Evolutionary conservation across 2,329 filamentous ascomycete species (phyloP).

Genomic region (Colletotrichum spaethianum): DNA sequence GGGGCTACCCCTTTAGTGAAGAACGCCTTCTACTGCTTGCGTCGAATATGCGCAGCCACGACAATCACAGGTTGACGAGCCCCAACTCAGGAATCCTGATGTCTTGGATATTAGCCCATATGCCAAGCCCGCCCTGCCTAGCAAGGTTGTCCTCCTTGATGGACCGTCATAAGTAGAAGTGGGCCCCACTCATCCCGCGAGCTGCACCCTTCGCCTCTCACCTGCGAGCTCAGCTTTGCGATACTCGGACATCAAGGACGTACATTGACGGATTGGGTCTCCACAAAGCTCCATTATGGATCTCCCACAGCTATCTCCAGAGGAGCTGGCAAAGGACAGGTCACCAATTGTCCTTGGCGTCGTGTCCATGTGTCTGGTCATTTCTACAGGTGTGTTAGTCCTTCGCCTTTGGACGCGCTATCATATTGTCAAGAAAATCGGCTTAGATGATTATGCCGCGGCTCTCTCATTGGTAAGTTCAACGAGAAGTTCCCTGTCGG

Average conservation of each 20-base stretch:
- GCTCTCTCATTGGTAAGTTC: constrained; percentile 44
- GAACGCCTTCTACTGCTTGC: constrained; percentile 1
- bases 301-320: constrained; percentile 23
- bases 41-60: background rate
- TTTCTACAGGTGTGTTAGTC: constrained; percentile 41
- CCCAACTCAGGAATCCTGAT: background rate
- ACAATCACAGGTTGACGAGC: background rate
- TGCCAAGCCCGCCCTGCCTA: background rate
- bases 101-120: background rate
- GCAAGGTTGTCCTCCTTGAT: background rate
- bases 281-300: constrained; percentile 12
- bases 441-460: constrained; percentile 47
- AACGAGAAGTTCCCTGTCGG: background rate
- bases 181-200: background rate
- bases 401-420: constrained; percentile 46
- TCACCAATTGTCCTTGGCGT: constrained; percentile 40
- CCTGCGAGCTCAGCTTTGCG: background rate
- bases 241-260: background rate
- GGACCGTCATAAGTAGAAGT: background rate
- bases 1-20: background rate
- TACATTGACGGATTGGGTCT: background rate
- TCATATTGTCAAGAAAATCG: constrained; percentile 46
- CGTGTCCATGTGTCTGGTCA: constrained; percentile 42
- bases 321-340: constrained; percentile 33
- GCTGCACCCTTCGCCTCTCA: background rate